Evolutionary conservation across 1,139 yeast genomes (phyloP), one percentile per base, ranked within the genome.

Genomic region (Saccharomyces hybrid): DNA sequence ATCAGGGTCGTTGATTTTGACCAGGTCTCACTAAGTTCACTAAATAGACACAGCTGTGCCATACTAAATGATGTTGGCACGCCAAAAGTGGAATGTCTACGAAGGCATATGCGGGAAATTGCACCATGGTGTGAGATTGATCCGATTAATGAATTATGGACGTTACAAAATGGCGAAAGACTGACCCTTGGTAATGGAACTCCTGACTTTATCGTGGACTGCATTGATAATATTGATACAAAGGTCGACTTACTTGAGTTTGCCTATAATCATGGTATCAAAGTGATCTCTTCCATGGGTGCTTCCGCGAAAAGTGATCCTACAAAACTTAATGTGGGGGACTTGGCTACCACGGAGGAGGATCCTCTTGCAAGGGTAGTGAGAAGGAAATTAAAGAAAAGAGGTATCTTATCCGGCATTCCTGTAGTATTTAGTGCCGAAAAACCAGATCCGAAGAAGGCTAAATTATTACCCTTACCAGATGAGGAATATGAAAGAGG

Each of bases 31-130:
- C 76, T 93, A 56, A 86, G 96, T 52, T 89, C 97, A 3, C 76
- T 93, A 58, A 93, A 93, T 69, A 79, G 99, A 66, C 98, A 93
- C 66, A 93, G 98, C 2, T 91, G 91, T 57, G 99, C 99, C 4
- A 85, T 83, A 20, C 71, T 90, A 57, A 78, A 76, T 50, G 99
- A 93, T 71, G 99, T 93, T 26, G 99, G 99, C 1, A 84, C 83
- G 1, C 77, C 97, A 2, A 93, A 93, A 68, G 98, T 91, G 16
- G 83, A 81, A 31, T 85, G 95, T 65, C 76, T 93, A 67, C 82
- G 80, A 59, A 72, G 72, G 25, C 91, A 83, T 64, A 72, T 89
- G 61, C 61, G 69, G 41, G 73, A 82, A 60, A 82, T 93, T 48
- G 95, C 96, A 1, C 99, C 99, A 11, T 93, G 98, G 97, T 83